These are phyloP conservation scores for Exophiala bonariae DNA, from an alignment of 2,329 filamentous ascomycete genomes.

Conservation along the genomic window DNA sequence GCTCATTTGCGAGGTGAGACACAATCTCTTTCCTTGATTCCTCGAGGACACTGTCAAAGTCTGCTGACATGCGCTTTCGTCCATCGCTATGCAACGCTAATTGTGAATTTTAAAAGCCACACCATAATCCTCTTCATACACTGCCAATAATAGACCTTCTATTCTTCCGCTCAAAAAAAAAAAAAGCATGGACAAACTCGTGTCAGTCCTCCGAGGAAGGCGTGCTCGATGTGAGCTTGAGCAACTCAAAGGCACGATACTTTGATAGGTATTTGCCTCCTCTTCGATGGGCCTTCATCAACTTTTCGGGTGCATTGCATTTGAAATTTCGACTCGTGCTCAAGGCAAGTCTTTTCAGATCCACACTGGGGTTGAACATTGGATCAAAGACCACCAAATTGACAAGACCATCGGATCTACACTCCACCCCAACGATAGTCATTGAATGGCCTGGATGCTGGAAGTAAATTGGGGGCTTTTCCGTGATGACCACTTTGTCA, in stretches of 20 bases:
- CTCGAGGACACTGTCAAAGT: too few species aligned
- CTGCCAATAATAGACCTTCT: not conserved
- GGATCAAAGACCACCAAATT: conserved; percentile 88
- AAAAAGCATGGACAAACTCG: not conserved
- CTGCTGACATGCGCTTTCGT: not conserved
- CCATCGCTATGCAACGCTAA: conserved; percentile 19
- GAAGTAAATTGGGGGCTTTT: conserved; percentile 81
- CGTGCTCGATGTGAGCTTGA: conserved; percentile 54
- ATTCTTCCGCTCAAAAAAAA: not conserved
- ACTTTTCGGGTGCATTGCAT: conserved; percentile 48
- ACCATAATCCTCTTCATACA: conserved; percentile 1
- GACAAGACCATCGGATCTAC: conserved; percentile 57
- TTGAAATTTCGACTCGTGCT: conserved; percentile 38
- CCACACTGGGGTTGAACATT: conserved; percentile 69
- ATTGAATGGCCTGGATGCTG: conserved; percentile 87
- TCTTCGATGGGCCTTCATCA: conserved; percentile 73
- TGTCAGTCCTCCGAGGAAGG: not conserved
- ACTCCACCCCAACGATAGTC: conserved; percentile 84
- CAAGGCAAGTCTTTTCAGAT: conserved; percentile 57
- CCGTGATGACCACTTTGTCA: conserved; percentile 68
- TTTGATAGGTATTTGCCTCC: conserved; percentile 66
- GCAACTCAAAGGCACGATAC: conserved; percentile 75
- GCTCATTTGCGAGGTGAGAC: too few species aligned
- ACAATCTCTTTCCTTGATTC: too few species aligned
- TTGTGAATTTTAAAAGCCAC: not conserved